Conservation (phyloP, 140 eudicot species). For the Cichorium intybus region DNA sequence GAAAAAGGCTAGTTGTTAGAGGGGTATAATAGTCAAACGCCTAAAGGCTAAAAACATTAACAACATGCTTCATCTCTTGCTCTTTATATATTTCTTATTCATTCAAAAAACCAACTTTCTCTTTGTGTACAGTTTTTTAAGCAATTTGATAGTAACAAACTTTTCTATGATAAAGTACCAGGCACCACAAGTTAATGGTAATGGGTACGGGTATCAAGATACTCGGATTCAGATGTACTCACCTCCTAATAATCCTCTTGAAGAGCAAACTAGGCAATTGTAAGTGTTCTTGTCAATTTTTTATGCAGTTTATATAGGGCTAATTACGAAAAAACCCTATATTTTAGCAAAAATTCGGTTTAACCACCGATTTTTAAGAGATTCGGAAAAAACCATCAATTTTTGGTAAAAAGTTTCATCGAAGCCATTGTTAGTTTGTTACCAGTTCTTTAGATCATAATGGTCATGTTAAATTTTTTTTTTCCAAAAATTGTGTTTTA, state of each 20-base stretch:
- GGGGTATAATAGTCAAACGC: neutral
- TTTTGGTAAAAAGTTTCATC: too few species aligned
- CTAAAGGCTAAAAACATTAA: neutral
- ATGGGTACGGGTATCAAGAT: conserved; percentile 45
- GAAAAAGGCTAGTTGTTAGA: conserved; percentile 2
- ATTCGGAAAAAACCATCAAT: too few species aligned
- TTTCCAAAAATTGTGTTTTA: too few species aligned
- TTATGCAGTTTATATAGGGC: neutral
- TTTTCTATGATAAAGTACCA: conserved; percentile 19
- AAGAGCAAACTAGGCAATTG: conserved; percentile 56
- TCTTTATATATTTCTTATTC: too few species aligned
- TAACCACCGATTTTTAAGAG: too few species aligned
- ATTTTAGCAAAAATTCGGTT: too few species aligned
- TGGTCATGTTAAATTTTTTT: too few species aligned
- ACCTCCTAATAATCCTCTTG: conserved; percentile 31
- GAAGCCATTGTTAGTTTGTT: too few species aligned
- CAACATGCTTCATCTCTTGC: neutral
- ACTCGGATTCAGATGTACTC: conserved; percentile 36
- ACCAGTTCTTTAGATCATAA: too few species aligned
- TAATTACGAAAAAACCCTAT: too few species aligned
- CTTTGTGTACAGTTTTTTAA: too few species aligned
- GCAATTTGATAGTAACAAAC: neutral
- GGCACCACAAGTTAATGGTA: conserved; percentile 42
- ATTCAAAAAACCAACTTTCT: neutral
- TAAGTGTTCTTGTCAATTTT: conserved; percentile 38